Percentiles rank a stretch among this genome's conserved stretches.
Evolutionary conservation across 305 asterid species (phyloP).

Genomic region (Galium porrigens): DNA sequence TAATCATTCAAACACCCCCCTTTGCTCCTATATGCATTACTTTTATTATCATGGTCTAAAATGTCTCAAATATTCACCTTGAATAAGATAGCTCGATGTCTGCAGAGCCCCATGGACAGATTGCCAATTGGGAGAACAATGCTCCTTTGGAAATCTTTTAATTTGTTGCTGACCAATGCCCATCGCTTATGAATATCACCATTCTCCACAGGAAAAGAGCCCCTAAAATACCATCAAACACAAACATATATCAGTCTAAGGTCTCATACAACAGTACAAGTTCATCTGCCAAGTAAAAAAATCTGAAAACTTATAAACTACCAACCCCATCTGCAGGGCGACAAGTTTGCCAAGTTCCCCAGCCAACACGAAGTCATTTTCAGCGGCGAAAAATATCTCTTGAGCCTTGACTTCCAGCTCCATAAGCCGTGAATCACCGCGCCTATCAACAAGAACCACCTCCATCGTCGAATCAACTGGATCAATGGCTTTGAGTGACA

Average conservation of each 20-base stretch:
- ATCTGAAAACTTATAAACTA: slow-evolving; percentile 16
- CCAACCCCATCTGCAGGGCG: slow-evolving; percentile 96
- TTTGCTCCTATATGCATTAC: not conserved
- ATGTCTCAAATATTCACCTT: slow-evolving; percentile 38
- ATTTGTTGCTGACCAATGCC: slow-evolving; percentile 45
- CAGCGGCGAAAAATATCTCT: slow-evolving; percentile 60
- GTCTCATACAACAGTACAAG: slow-evolving; percentile 11
- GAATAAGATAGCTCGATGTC: slow-evolving; percentile 88
- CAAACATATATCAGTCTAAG: slow-evolving; percentile 10
- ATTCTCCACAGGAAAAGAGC: slow-evolving; percentile 70
- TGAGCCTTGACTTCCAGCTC: slow-evolving; percentile 88
- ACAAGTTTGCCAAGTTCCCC: slow-evolving; percentile 87
- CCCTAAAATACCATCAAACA: slow-evolving; percentile 47
- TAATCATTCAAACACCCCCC: not conserved
- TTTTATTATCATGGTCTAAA: not conserved
- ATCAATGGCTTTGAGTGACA: slow-evolving; percentile 47
- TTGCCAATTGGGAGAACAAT: slow-evolving; percentile 73
- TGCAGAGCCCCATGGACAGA: slow-evolving; percentile 76
- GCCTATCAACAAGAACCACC: slow-evolving; percentile 69
- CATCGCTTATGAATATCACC: slow-evolving; percentile 68
- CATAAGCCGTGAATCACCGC: slow-evolving; percentile 67
- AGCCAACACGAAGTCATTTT: slow-evolving; percentile 47
- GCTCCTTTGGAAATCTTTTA: slow-evolving; percentile 51
- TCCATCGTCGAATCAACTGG: slow-evolving; percentile 56
- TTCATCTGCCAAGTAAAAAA: slow-evolving; percentile 1